Conservation (phyloP, 1,139 yeast species). For the Kurtzmaniella quercitrusa region DNA sequence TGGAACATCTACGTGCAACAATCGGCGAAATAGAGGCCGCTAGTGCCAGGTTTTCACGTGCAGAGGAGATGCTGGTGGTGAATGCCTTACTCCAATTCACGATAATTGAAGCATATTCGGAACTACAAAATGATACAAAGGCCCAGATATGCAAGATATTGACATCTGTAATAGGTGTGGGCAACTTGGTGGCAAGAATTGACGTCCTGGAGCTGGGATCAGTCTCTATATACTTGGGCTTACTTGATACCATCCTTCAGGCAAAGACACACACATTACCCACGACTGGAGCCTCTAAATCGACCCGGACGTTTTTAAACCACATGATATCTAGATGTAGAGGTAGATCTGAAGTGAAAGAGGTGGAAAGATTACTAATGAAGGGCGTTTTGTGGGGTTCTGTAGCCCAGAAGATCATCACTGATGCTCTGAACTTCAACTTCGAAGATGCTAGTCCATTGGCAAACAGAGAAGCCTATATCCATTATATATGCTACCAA, state of each 20-base stretch:
- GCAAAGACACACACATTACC: not conserved
- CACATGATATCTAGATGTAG: not conserved
- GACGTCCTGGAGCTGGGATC: slow-evolving; percentile 2
- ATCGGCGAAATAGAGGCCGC: slow-evolving; percentile 7
- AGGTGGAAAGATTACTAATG: slow-evolving; percentile 34
- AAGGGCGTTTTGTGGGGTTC: slow-evolving; percentile 26
- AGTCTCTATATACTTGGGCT: slow-evolving; percentile 4
- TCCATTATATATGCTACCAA: not conserved
- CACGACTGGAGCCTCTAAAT: not conserved
- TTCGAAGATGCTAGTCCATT: not conserved
- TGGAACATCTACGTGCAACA: slow-evolving; percentile 12
- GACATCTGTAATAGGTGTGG: slow-evolving; percentile 24
- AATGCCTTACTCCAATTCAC: slow-evolving; percentile 27
- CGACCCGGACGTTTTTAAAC: not conserved
- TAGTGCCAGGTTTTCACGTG: slow-evolving; percentile 4
- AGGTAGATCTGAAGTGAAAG: slow-evolving; percentile 19
- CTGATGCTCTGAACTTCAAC: not conserved
- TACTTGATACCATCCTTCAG: slow-evolving; percentile 6
- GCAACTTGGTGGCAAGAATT: slow-evolving; percentile 23
- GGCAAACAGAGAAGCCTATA: not conserved
- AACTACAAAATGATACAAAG: slow-evolving; percentile 13
- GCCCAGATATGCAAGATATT: slow-evolving; percentile 13
- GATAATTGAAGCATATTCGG: slow-evolving; percentile 22
- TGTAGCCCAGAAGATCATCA: slow-evolving; percentile 12
- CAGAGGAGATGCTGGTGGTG: slow-evolving; percentile 13